Percentiles rank a stretch among this genome's conserved stretches.
phyloP scores from a whole-genome alignment of 2,329 filamentous ascomycete genomes.

The Aspergillus udagawae region DNA sequence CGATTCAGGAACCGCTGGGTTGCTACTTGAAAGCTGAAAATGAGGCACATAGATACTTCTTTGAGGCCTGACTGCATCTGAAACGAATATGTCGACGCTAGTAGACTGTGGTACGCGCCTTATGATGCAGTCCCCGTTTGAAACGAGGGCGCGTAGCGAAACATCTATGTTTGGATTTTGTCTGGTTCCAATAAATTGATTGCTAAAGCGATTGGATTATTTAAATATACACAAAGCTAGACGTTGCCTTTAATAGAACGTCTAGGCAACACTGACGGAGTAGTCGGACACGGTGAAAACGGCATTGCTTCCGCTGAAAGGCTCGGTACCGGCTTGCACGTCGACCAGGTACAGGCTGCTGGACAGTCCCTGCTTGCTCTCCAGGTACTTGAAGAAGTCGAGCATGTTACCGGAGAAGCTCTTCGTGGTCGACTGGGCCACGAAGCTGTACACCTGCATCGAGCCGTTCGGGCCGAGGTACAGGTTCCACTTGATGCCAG shows the following conservation, averaged over 20 bases:
- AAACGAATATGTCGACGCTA: neutral
- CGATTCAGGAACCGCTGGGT: neutral
- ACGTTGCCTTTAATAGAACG: neutral
- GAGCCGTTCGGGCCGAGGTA: constrained; percentile 58
- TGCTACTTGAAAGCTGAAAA: neutral
- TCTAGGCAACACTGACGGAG: constrained; percentile 25
- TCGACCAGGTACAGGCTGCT: constrained; percentile 51
- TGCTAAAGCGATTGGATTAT: neutral
- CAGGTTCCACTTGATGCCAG: constrained; percentile 54
- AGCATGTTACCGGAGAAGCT: constrained; percentile 56
- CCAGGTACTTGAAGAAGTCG: constrained; percentile 56
- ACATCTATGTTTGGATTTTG: neutral
- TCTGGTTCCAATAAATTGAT: neutral
- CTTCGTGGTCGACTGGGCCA: constrained; percentile 45
- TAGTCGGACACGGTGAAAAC: constrained; percentile 27
- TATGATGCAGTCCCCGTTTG: neutral
- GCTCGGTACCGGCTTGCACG: constrained; percentile 40
- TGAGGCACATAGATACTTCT: neutral
- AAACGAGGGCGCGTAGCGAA: neutral
- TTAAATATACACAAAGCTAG: neutral
- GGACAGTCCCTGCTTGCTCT: constrained; percentile 31
- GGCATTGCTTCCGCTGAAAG: constrained; percentile 29
- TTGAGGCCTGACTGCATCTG: neutral
- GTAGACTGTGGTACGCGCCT: neutral
- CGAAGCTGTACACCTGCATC: constrained; percentile 58